These are phyloP conservation scores for Smittium culicis DNA, from an alignment of 371 early-diverging fungal genomes.

Conservation along the genomic window DNA sequence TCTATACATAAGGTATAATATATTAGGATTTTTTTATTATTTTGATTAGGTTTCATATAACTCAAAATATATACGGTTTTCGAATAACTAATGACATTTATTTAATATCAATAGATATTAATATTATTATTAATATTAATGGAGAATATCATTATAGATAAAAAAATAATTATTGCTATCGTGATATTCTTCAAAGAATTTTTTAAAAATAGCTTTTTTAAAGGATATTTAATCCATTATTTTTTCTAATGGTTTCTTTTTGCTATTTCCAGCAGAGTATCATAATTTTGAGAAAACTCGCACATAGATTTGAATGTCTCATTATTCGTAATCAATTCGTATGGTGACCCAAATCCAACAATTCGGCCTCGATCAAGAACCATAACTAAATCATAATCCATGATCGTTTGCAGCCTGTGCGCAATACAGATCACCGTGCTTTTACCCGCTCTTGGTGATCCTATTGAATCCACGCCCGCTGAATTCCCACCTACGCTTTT, in stretches of 20 bases:
- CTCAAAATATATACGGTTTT: too few relatives aligned
- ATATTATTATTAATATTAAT: too few relatives aligned
- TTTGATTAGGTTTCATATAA: too few relatives aligned
- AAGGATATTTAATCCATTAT: too few relatives aligned
- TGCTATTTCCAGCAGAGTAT: not conserved
- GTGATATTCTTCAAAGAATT: too few relatives aligned
- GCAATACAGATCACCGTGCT: slow-evolving; percentile 38
- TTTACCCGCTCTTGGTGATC: not conserved
- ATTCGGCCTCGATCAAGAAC: slow-evolving; percentile 67
- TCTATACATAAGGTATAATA: too few relatives aligned
- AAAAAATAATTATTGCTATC: too few relatives aligned
- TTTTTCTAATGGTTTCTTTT: not conserved
- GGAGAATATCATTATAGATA: too few relatives aligned
- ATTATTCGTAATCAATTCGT: slow-evolving; percentile 33
- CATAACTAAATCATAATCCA: slow-evolving; percentile 78
- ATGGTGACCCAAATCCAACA: slow-evolving; percentile 58
- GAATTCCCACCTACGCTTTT: slow-evolving; percentile 46
- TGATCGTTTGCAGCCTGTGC: slow-evolving; percentile 69
- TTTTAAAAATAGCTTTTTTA: too few relatives aligned
- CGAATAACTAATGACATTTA: too few relatives aligned
- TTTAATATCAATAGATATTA: too few relatives aligned
- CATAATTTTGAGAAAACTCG: not conserved
- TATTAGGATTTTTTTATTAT: too few relatives aligned
- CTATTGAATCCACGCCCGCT: slow-evolving; percentile 27
- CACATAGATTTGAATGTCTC: slow-evolving; percentile 11